These are phyloP conservation scores for Gossypium longicalyx DNA, from an alignment of 345 rosid genomes.

Conservation along the genomic window DNA sequence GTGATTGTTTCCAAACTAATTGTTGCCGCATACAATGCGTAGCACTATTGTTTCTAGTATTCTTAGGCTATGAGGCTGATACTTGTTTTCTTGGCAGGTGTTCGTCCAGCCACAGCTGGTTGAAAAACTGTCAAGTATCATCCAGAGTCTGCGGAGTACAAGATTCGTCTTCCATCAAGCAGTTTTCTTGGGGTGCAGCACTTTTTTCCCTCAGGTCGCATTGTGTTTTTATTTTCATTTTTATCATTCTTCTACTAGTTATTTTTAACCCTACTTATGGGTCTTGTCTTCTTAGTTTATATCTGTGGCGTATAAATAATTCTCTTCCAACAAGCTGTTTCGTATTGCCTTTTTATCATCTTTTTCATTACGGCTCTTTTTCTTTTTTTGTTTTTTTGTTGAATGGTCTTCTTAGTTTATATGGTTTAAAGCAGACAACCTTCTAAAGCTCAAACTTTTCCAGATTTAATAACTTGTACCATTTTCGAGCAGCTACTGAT, in stretches of 20 bases:
- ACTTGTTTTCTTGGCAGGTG: constrained; percentile 34
- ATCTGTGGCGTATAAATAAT: too few relatives aligned
- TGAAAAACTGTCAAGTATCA: constrained; percentile 33
- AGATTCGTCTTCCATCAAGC: constrained; percentile 31
- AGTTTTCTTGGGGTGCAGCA: constrained; percentile 34
- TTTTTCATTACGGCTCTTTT: too few relatives aligned
- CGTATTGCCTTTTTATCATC: too few relatives aligned
- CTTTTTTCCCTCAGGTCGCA: constrained; percentile 37
- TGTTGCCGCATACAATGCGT: background rate
- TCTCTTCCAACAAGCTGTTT: too few relatives aligned
- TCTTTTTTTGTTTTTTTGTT: too few relatives aligned
- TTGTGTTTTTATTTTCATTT: constrained; percentile 19
- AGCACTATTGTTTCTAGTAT: constrained; percentile 10
- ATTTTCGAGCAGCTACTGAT: background rate
- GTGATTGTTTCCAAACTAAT: background rate
- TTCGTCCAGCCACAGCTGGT: constrained; percentile 39
- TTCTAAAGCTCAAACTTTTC: constrained; percentile 22
- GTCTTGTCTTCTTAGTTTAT: constrained; percentile 10
- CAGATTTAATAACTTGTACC: constrained; percentile 3
- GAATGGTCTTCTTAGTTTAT: constrained; percentile 10
- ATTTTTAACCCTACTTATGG: constrained; percentile 23
- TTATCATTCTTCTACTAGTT: background rate
- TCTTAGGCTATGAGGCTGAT: constrained; percentile 1
- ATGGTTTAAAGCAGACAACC: constrained; percentile 18
- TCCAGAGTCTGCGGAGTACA: constrained; percentile 5